These are phyloP conservation scores for Daldinia decipiens DNA, from an alignment of 495 filamentous ascomycete genomes.

Conservation along the genomic window DNA sequence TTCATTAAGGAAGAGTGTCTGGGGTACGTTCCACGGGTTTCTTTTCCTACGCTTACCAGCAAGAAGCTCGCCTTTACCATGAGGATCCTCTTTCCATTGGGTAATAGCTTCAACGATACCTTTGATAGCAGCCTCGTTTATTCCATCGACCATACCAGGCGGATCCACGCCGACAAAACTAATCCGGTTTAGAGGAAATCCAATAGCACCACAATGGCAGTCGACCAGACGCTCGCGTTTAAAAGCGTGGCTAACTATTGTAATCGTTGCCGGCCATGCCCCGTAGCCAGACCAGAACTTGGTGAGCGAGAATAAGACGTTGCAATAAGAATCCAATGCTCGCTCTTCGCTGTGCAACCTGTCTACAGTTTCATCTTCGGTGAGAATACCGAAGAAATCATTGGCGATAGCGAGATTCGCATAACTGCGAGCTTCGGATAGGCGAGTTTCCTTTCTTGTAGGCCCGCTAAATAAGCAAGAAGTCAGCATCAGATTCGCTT, in stretches of 20 bases:
- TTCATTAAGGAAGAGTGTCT: slow-evolving; percentile 52
- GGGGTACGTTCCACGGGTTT: slow-evolving; percentile 58
- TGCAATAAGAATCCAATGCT: slow-evolving; percentile 83
- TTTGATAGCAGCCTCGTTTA: slow-evolving; percentile 50
- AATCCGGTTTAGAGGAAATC: slow-evolving; percentile 59
- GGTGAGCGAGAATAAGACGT: slow-evolving; percentile 75
- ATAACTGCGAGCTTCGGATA: slow-evolving; percentile 77
- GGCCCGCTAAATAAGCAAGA: slow-evolving; percentile 60
- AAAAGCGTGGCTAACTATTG: slow-evolving; percentile 79
- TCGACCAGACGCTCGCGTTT: slow-evolving; percentile 74
- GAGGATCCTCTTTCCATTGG: slow-evolving; percentile 62
- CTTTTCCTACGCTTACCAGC: slow-evolving; percentile 59
- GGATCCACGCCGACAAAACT: slow-evolving; percentile 76
- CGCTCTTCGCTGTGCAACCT: slow-evolving; percentile 60
- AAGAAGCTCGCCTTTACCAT: slow-evolving; percentile 57
- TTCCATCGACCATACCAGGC: slow-evolving; percentile 55
- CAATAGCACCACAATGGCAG: slow-evolving; percentile 73
- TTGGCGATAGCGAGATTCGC: slow-evolving; percentile 59
- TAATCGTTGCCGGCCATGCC: slow-evolving; percentile 64
- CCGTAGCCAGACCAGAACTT: slow-evolving; percentile 63
- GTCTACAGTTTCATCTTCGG: slow-evolving; percentile 15
- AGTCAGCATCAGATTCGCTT: not conserved
- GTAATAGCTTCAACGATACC: slow-evolving; percentile 54
- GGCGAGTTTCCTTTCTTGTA: slow-evolving; percentile 64
- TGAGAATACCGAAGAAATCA: slow-evolving; percentile 49